Evolutionary conservation across 768 basidiomycete genomes (phyloP).

Genomic region (Boletus eberwhitei): DNA sequence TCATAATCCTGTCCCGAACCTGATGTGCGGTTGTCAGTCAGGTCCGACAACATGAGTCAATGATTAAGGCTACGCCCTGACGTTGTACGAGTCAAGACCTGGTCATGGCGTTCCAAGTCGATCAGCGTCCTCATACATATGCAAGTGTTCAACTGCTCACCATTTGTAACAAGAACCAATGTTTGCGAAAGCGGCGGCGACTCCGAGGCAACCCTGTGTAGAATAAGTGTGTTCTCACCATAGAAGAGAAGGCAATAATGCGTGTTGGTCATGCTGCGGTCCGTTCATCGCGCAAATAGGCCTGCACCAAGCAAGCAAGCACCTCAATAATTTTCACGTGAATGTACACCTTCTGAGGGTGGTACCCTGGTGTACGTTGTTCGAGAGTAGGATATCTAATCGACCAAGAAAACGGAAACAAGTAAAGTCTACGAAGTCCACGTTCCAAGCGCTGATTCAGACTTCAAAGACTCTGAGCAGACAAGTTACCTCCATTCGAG

Average conservation of each 20-base stretch:
- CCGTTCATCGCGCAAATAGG: no score
- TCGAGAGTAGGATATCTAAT: not conserved
- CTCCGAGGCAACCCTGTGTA: no score
- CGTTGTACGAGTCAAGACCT: no score
- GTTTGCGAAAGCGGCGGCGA: no score
- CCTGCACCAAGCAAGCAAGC: not conserved
- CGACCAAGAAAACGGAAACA: not conserved
- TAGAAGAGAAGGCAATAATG: not conserved
- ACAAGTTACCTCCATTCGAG: not conserved
- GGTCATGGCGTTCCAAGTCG: no score
- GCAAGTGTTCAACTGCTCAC: no score
- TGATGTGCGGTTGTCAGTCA: no score
- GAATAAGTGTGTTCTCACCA: not conserved
- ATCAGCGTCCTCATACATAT: no score
- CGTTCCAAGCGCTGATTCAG: not conserved
- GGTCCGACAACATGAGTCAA: no score
- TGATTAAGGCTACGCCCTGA: no score
- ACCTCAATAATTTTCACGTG: not conserved
- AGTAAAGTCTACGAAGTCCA: not conserved
- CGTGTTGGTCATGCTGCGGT: not conserved
- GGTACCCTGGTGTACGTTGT: not conserved
- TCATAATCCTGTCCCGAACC: no score
- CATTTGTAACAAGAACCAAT: no score
- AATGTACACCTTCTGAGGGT: not conserved
- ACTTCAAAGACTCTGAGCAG: conserved; percentile 14